These are phyloP conservation scores for Hyphopichia khmerensis DNA, from an alignment of 1,139 yeast species.

Conservation along the genomic window DNA sequence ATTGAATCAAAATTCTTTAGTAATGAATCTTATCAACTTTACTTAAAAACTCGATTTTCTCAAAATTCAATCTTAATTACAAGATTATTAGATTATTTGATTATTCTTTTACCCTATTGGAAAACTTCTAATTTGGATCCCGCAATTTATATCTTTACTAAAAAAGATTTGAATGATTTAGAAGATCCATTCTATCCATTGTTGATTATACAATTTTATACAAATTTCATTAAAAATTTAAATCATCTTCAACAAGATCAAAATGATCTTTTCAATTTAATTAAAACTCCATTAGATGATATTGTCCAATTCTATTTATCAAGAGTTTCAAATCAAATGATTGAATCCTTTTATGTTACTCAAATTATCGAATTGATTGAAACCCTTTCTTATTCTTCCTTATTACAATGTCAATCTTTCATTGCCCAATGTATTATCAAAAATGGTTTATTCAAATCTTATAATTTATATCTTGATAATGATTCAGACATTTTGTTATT, in stretches of 20 bases:
- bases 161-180: constrained; percentile 12
- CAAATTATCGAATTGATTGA: constrained; percentile 19
- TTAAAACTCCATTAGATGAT: constrained; percentile 14
- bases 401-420: constrained; percentile 9
- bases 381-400: constrained; percentile 15
- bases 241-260: constrained; percentile 9
- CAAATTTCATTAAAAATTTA: constrained; percentile 10
- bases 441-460: constrained; percentile 19
- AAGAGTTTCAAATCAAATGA: not conserved
- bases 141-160: constrained; percentile 7
- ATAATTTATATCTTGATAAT: constrained; percentile 17
- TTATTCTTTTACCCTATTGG: constrained; percentile 14
- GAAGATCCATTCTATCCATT: constrained; percentile 28
- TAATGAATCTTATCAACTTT: constrained; percentile 6
- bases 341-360: constrained; percentile 14
- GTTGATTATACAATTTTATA: constrained; percentile 28
- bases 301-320: constrained; percentile 9
- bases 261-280: constrained; percentile 8
- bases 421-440: constrained; percentile 2
- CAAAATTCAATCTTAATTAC: constrained; percentile 13
- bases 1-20: not conserved
- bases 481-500: constrained; percentile 23
- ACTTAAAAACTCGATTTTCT: constrained; percentile 5
- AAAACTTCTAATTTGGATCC: constrained; percentile 4
- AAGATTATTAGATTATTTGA: constrained; percentile 24